Evolutionary conservation across 2,329 filamentous ascomycete genomes (phyloP).

Genomic region (Microsporum ferrugineum): DNA sequence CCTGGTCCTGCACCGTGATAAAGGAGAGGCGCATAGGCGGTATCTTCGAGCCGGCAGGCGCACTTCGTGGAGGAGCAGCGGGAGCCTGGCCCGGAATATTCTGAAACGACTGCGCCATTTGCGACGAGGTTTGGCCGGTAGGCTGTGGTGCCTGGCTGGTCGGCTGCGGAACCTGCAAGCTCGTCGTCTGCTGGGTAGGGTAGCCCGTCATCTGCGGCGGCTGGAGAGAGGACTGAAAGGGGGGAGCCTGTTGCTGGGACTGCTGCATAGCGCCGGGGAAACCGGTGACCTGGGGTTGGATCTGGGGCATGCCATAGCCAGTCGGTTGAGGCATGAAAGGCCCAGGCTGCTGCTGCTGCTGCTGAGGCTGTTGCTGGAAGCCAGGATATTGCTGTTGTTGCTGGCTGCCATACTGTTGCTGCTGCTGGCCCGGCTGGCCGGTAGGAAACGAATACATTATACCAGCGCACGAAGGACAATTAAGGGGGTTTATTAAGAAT

Average conservation of each 20-base stretch:
- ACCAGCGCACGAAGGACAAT: background rate
- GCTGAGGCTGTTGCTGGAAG: constrained; percentile 34
- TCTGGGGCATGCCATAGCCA: constrained; percentile 46
- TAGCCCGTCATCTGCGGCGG: constrained; percentile 42
- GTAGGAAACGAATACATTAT: constrained; percentile 3
- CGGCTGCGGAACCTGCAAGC: background rate
- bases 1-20: constrained; percentile 86
- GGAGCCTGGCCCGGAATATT: constrained; percentile 39
- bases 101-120: constrained; percentile 54
- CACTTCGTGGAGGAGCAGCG: constrained; percentile 51
- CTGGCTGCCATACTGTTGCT: constrained; percentile 22
- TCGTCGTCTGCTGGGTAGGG: constrained; percentile 41
- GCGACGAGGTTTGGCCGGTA: constrained; percentile 46
- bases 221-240: constrained; percentile 3
- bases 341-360: constrained; percentile 46
- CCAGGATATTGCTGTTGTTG: constrained; percentile 41
- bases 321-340: constrained; percentile 53
- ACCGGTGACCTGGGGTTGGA: constrained; percentile 39
- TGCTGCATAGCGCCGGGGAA: constrained; percentile 30
- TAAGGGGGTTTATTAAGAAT: background rate
- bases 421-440: constrained; percentile 4
- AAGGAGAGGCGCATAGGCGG: constrained; percentile 91
- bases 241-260: constrained; percentile 31
- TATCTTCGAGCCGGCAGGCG: constrained; percentile 60
- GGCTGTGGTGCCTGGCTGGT: constrained; percentile 1